Evolutionary conservation across 352 stramenopile species (phyloP).

Genomic region (Phytophthora aleatoria): DNA sequence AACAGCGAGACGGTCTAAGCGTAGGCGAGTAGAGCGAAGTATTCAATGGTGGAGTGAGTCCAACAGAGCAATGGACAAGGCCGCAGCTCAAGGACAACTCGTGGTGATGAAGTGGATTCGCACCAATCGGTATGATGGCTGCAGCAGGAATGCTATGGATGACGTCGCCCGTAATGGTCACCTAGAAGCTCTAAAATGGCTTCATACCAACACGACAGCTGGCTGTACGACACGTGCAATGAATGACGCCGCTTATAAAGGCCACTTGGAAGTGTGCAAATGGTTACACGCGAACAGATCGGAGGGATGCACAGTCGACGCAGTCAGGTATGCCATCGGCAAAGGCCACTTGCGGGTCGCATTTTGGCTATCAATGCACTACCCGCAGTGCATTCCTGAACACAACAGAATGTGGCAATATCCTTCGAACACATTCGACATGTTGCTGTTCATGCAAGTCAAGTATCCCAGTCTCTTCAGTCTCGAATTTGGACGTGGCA

Average conservation of each 20-base stretch:
- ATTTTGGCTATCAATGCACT: slow-evolving; percentile 6
- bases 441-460: slow-evolving; percentile 12
- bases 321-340: slow-evolving; percentile 6
- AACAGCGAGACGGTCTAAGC: slow-evolving; percentile 1
- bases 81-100: slow-evolving; percentile 3
- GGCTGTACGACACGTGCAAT: slow-evolving; percentile 1
- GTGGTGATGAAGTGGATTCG: slow-evolving; percentile 2
- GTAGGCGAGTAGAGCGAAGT: neutral
- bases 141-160: neutral
- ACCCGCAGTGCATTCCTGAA: slow-evolving; percentile 6
- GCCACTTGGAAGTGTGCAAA: slow-evolving; percentile 10
- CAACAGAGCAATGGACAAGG: neutral
- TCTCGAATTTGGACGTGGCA: slow-evolving; percentile 13
- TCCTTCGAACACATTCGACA: slow-evolving; percentile 7
- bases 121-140: neutral
- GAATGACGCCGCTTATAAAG: neutral
- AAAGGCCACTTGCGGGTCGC: slow-evolving; percentile 2
- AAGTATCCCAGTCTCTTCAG: slow-evolving; percentile 17
- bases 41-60: slow-evolving; percentile 2
- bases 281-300: slow-evolving; percentile 8
- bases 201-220: slow-evolving; percentile 5
- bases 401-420: slow-evolving; percentile 12
- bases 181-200: slow-evolving; percentile 9
- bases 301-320: slow-evolving; percentile 3
- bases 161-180: slow-evolving; percentile 6